Conservation (phyloP, 352 stramenopile species). For the Peronospora farinosa region DNA sequence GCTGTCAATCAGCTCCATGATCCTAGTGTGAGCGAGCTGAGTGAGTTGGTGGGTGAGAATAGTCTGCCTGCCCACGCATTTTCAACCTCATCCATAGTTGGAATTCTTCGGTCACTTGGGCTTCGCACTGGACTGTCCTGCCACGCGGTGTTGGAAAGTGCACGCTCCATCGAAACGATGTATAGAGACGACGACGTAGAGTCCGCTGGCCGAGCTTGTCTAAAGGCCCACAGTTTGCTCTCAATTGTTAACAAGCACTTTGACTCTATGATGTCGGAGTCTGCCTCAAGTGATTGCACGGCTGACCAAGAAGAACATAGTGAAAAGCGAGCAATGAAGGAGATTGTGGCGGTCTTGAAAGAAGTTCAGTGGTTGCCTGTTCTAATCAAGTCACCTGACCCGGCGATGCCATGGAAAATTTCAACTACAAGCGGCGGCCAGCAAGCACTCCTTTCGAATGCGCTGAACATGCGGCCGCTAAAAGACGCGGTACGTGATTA, state of each 20-base stretch:
- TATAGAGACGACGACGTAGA: constrained; percentile 19
- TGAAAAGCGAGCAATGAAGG: constrained; percentile 14
- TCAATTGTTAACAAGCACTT: constrained; percentile 74
- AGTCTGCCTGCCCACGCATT: constrained; percentile 54
- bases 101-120: constrained; percentile 48
- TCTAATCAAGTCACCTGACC: constrained; percentile 21
- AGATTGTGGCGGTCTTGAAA: constrained; percentile 32
- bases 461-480: constrained; percentile 35
- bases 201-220: constrained; percentile 23
- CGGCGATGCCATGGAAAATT: constrained; percentile 58
- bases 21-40: constrained; percentile 56
- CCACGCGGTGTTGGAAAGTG: constrained; percentile 65
- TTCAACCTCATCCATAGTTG: constrained; percentile 38
- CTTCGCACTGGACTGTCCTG: constrained; percentile 58
- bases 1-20: constrained; percentile 57
- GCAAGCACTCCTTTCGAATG: constrained; percentile 31
- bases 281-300: constrained; percentile 9
- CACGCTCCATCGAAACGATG: constrained; percentile 51
- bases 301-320: constrained; percentile 9
- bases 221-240: constrained; percentile 50
- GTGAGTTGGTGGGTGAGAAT: constrained; percentile 55
- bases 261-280: constrained; percentile 42
- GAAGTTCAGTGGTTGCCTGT: constrained; percentile 42
- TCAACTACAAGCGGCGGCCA: neutral
- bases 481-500: constrained; percentile 49